Evolutionary conservation across 2,329 filamentous ascomycete species (phyloP).

Genomic region (Juglanconis oblonga): DNA sequence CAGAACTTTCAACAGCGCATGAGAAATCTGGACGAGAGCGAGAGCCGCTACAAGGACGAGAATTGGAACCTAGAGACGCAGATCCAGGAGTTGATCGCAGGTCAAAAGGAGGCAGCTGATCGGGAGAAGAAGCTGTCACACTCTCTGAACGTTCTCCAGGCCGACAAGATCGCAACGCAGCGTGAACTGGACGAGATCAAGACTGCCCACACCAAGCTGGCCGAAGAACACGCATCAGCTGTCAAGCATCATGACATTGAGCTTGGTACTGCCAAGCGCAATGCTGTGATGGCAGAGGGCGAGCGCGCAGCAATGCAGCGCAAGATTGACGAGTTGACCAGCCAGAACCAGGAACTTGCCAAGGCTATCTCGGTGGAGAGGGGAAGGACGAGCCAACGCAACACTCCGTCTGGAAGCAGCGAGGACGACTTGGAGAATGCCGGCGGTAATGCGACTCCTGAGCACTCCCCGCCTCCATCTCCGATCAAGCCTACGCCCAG

Average conservation of each 20-base stretch:
- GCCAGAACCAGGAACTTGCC: slow-evolving; percentile 88
- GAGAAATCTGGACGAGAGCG: slow-evolving; percentile 83
- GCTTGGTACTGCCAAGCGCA: slow-evolving; percentile 77
- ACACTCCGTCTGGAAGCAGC: slow-evolving; percentile 55
- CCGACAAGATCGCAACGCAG: slow-evolving; percentile 75
- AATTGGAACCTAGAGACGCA: slow-evolving; percentile 97
- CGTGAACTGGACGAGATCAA: slow-evolving; percentile 90
- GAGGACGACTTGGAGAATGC: slow-evolving; percentile 64
- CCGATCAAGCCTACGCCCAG: slow-evolving; percentile 89
- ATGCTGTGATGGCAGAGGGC: slow-evolving; percentile 71
- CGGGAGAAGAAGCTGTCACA: slow-evolving; percentile 80
- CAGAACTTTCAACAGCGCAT: slow-evolving; percentile 78
- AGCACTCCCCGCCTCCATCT: slow-evolving; percentile 86
- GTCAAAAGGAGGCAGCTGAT: slow-evolving; percentile 72
- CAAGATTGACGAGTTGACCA: slow-evolving; percentile 82
- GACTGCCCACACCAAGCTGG: slow-evolving; percentile 71
- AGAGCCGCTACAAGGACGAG: slow-evolving; percentile 95
- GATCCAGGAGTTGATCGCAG: slow-evolving; percentile 75
- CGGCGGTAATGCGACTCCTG: slow-evolving; percentile 70
- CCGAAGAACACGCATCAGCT: slow-evolving; percentile 73
- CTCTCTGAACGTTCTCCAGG: slow-evolving; percentile 63
- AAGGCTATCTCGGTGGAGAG: slow-evolving; percentile 75
- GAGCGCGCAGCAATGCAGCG: slow-evolving; percentile 77
- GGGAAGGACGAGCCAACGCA: slow-evolving; percentile 63
- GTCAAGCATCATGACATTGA: slow-evolving; percentile 89